A percentile compares a stretch with the other conserved stretches of the same genome.
These are phyloP conservation scores for Colletotrichum kahawae DNA, from an alignment of 2,329 filamentous ascomycete genomes.

Conservation along the genomic window DNA sequence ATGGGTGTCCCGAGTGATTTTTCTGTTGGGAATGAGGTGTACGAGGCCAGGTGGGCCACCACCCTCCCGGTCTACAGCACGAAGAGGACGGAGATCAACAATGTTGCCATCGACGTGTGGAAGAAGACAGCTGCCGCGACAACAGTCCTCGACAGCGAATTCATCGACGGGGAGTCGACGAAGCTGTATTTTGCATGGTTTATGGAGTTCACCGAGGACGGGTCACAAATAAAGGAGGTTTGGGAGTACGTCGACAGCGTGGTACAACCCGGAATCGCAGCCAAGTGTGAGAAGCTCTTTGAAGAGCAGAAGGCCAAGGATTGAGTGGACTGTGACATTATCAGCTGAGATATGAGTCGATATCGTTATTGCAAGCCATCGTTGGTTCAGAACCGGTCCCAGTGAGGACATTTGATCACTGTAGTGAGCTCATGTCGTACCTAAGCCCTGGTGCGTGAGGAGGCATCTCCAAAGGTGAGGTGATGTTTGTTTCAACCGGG, in stretches of 20 bases:
- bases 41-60: not conserved
- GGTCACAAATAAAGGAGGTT: not conserved
- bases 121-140: not conserved
- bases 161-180: not conserved
- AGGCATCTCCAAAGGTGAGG: not conserved
- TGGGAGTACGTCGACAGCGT: not conserved
- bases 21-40: not conserved
- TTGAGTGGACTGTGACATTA: not conserved
- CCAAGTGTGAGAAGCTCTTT: not conserved
- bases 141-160: not conserved
- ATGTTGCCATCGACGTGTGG: not conserved
- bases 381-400: fast-evolving
- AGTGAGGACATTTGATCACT: not conserved
- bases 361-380: not conserved
- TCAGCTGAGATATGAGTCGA: fast-evolving
- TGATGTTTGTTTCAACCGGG: not conserved
- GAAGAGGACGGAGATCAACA: not conserved
- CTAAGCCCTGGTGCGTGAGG: not conserved
- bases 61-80: not conserved
- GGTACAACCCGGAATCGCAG: not conserved
- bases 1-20: not conserved
- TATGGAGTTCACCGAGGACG: not conserved
- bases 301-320: not conserved
- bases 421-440: not conserved
- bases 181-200: not conserved